Base-by-base conservation (phyloP, 73 alveolate species). In the Uronychia setigera region DNA sequence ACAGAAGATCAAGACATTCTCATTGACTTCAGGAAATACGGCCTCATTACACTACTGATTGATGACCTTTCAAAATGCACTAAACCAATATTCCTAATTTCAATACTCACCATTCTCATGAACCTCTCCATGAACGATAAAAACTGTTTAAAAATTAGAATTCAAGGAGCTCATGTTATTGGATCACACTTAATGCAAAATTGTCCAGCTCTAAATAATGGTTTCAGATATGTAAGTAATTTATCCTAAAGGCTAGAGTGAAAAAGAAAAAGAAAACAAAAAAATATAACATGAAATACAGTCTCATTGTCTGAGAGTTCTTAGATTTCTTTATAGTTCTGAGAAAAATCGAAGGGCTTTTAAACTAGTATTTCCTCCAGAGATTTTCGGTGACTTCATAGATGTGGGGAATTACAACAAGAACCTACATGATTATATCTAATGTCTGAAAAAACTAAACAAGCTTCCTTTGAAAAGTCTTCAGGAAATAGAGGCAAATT, bases 401-500 rank as follows among this genome's bases (percentile, higher is more conserved):
- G 98, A 96, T 79, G 92, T 96, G 0, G 99, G 98, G 26, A 96
- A 96, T 87, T 96, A 88, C 84, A 87, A 87, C 46, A 94, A 91
- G 60, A 88, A 87, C 27, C 81, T 93, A 60, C 31, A 89, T 58
- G 79, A 87, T 9, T 95, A 95, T 82, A 92, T 87, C 27, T 85
- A 80, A 25, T 58, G 84, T 0, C 67, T 90, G 57, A 90, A 90
- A 32, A 90, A 85, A 33, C 60, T 90, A 35, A 85, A 90, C 76
- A 94, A 85, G 75, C 91, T 77, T 77, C 91, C 82, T 78, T 93
- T 32, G 83, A 74, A 33, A 59, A 74, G 82, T 67, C 31, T 91
- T 30, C 83, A 92, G 75, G 77, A 84, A 28, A 81, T 94, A 57
- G 58, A 92, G 82, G 88, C 82, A 46, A 85, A 94, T 35, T 78